Conservation (phyloP, 2,329 filamentous ascomycete species). For the Didymosphaeria variabile region DNA sequence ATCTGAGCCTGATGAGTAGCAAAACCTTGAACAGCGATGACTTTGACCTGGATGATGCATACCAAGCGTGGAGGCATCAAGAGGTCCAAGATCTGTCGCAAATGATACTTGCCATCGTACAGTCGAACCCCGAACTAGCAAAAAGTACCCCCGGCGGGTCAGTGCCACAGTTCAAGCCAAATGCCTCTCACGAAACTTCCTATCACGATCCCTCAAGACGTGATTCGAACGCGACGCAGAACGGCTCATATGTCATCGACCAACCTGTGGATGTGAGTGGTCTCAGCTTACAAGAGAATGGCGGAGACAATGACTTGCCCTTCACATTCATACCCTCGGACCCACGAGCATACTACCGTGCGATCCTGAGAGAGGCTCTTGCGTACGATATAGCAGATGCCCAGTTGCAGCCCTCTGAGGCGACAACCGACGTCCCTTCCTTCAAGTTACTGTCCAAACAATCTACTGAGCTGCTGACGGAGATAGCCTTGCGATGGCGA, state of each 20-base stretch:
- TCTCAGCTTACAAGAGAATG: conserved; percentile 66
- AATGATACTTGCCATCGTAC: conserved; percentile 91
- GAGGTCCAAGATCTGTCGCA: conserved; percentile 87
- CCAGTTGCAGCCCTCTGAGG: conserved; percentile 60
- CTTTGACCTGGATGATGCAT: conserved; percentile 89
- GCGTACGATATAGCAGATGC: conserved; percentile 67
- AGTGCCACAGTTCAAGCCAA: conserved; percentile 65
- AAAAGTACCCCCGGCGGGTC: conserved; percentile 72
- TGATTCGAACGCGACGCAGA: conserved; percentile 55
- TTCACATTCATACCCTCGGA: conserved; percentile 93
- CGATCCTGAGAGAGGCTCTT: conserved; percentile 80
- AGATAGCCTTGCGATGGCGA: conserved; percentile 88
- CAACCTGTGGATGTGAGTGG: conserved; percentile 73
- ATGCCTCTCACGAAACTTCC: conserved; percentile 51
- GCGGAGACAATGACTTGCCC: conserved; percentile 64
- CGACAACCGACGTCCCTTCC: conserved; percentile 57
- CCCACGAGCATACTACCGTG: conserved; percentile 82
- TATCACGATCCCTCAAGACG: conserved; percentile 59
- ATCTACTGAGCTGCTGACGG: conserved; percentile 82
- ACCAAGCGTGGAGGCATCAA: conserved; percentile 88
- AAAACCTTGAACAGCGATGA: conserved; percentile 83
- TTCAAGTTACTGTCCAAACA: conserved; percentile 73
- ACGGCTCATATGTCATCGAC: conserved; percentile 67
- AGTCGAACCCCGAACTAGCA: conserved; percentile 83
- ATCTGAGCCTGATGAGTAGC: conserved; percentile 80